These are phyloP conservation scores for Neocallimastix lanati DNA, from an alignment of 192 early-diverging fungal species.

Conservation along the genomic window DNA sequence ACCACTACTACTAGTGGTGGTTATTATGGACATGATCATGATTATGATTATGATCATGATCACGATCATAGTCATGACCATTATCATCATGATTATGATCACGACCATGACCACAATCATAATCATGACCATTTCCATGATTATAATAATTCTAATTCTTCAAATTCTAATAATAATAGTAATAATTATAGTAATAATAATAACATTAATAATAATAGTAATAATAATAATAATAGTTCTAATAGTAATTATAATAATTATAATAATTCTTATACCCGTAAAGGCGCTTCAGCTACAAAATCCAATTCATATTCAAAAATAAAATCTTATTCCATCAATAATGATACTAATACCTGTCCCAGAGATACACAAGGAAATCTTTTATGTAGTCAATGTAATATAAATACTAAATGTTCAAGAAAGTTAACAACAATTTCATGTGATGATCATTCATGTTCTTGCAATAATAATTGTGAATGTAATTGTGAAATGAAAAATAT, in stretches of 20 bases:
- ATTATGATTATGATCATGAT: background rate
- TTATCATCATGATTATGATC: background rate
- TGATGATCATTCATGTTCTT: background rate
- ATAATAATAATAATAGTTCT: background rate
- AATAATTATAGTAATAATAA: background rate
- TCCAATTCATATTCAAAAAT: too few relatives aligned
- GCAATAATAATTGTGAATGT: background rate
- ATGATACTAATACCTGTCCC: background rate
- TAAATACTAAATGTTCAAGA: background rate
- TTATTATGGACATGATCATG: too few relatives aligned
- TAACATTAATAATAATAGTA: background rate
- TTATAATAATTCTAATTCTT: background rate
- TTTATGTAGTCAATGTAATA: background rate
- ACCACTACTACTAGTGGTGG: background rate
- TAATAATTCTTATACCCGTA: background rate
- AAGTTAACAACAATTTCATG: background rate
- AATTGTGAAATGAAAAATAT: background rate
- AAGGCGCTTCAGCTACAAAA: background rate
- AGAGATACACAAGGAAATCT: background rate
- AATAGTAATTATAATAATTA: background rate
- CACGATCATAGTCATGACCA: background rate
- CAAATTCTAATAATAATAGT: too few relatives aligned
- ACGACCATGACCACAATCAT: background rate
- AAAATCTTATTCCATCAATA: background rate
- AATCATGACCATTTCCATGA: background rate